Base-by-base conservation (phyloP, 2,329 filamentous ascomycete genomes). In the Fusarium torreyae region DNA sequence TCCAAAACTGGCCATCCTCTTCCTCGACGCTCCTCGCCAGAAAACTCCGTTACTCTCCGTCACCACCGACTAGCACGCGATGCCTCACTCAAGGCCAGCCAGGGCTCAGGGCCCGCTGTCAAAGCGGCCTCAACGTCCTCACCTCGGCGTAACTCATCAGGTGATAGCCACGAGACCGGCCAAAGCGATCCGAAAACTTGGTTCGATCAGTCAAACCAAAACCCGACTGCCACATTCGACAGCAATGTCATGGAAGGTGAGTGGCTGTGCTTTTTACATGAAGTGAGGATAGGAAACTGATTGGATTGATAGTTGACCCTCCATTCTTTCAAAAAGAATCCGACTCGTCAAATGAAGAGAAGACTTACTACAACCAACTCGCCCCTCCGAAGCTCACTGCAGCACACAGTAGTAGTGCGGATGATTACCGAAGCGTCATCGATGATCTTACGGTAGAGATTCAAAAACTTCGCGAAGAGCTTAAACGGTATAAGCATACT, bases 371-470 rank as follows among this genome's bases (percentile, higher is more conserved):
- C 68, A 63, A 69, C 68, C 63, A 63, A 33, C 72, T 64, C 18
- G 71, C 40, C 4, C 76, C 71, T 0, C 69, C 80, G 0, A 78
- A 77, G 9, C 78, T 79, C 6, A 73, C 75, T 0, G 60, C 76
- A 38, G 80, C 81, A 4, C 87, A 79, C 20, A 87, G 80, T 74
- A 92, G 88, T 75, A 91, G 89, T 51, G 89, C 87, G 28, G 92
- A 92, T 58, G 93, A 94, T 57, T 94, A 89, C 63, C 86, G 93
- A 46, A 91, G 91, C 69, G 92, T 97, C 17, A 97, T 97, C 48
- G 93, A 97, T 73, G 94, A 97, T 76, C 79, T 97, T 61, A 97
- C 93, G 0, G 83, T 97, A 26, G 91, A 94, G 75, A 97, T 96
- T 76, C 92, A 93, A 77, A 90, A 89, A 52, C 78, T 97, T 64